These are phyloP conservation scores for Rusavskia elegans DNA, from an alignment of 495 filamentous ascomycete species.

Conservation along the genomic window DNA sequence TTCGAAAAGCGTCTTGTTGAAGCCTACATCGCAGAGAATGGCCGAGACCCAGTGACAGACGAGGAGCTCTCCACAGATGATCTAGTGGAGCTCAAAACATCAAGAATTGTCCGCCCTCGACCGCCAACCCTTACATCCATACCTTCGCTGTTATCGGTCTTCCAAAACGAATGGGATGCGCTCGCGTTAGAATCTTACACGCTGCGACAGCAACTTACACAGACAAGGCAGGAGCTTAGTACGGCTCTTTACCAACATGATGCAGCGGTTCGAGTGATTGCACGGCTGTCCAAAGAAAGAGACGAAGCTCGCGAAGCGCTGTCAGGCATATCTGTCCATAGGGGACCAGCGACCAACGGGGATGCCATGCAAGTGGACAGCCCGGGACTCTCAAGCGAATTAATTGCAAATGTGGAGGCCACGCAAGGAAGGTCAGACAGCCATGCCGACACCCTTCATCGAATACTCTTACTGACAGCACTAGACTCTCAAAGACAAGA, in stretches of 20 bases:
- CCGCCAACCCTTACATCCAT: conserved; percentile 94
- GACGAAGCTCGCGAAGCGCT: conserved; percentile 91
- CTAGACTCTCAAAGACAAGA: conserved; percentile 65
- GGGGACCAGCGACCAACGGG: conserved; percentile 35
- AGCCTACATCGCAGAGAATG: conserved; percentile 84
- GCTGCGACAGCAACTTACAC: conserved; percentile 69
- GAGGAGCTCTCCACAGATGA: conserved; percentile 79
- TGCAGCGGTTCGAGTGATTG: conserved; percentile 86
- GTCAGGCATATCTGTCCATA: conserved; percentile 58
- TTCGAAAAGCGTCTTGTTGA: conserved; percentile 94
- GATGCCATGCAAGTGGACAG: conserved; percentile 88
- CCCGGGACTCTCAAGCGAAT: conserved; percentile 49
- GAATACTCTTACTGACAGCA: conserved; percentile 3
- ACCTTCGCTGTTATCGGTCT: conserved; percentile 86
- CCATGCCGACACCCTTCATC: background rate
- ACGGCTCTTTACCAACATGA: conserved; percentile 92
- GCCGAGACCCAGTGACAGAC: conserved; percentile 82
- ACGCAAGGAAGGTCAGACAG: conserved; percentile 57
- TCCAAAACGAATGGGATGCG: conserved; percentile 98
- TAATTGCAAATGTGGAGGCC: conserved; percentile 60
- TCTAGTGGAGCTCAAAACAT: conserved; percentile 70
- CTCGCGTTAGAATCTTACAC: conserved; percentile 80
- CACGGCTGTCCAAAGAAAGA: conserved; percentile 69
- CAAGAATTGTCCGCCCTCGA: conserved; percentile 68
- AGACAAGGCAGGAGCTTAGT: conserved; percentile 83